These are phyloP conservation scores for Pleurotus salmoneostramineus DNA, from an alignment of 768 basidiomycete genomes.

Conservation along the genomic window DNA sequence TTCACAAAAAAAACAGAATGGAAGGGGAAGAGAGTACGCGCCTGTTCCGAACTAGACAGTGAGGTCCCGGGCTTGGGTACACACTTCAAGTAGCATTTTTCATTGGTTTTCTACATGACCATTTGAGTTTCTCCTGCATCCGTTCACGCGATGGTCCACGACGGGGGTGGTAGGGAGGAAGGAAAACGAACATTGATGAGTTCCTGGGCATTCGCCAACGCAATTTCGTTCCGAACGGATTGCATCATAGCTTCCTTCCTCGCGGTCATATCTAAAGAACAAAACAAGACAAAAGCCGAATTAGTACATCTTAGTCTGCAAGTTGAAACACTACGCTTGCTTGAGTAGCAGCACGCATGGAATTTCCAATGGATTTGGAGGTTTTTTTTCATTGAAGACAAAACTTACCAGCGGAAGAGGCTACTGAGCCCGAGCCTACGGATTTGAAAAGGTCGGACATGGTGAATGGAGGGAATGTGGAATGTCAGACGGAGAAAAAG, in stretches of 20 bases:
- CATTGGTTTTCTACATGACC: conserved; percentile 64
- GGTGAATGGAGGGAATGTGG: conserved; percentile 1
- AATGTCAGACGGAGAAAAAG: conserved; percentile 3
- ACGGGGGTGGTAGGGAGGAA: not conserved
- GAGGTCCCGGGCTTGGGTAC: conserved; percentile 71
- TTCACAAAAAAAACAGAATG: conserved; percentile 7
- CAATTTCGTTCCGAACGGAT: conserved; percentile 65
- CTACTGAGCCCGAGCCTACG: conserved; percentile 20
- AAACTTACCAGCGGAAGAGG: conserved; percentile 26
- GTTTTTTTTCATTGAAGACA: not conserved
- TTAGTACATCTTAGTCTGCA: no score
- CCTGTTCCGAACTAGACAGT: conserved; percentile 71
- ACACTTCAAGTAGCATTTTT: conserved; percentile 76
- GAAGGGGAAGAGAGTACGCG: conserved; percentile 20
- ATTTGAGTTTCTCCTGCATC: not conserved
- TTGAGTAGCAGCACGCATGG: no score
- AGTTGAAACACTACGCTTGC: no score
- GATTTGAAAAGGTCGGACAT: conserved; percentile 58
- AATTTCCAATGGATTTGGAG: no score
- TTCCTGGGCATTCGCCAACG: conserved; percentile 72
- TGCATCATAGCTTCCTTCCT: conserved; percentile 58
- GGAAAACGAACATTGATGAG: conserved; percentile 61
- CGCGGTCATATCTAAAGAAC: conserved; percentile 34
- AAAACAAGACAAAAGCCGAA: not conserved
- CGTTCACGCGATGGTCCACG: not conserved